Base-by-base conservation (phyloP, 225 moss, liverwort and hornwort genomes). In the Neckera pumila region DNA sequence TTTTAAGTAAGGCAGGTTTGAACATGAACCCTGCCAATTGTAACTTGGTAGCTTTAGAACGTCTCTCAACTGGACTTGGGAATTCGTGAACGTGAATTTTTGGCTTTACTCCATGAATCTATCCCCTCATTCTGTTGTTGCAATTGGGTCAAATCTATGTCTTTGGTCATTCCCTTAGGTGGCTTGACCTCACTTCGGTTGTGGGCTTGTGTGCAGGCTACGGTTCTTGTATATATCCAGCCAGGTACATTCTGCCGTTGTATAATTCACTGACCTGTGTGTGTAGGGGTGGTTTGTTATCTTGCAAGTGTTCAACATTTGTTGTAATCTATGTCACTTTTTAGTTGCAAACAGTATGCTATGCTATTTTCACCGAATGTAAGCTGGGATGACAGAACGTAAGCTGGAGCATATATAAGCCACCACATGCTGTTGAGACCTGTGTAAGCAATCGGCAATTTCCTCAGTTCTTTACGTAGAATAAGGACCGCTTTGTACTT, bases 121-220 rank as follows among this genome's bases (percentile, higher is more conserved):
- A 20, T 47, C 54, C 42, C 28, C 71, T 85, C 16, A 28, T 61
- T 87, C n/a, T 28, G 21, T 30, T 21, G 53, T 26, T 17, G 43
- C 22, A 43, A 45, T 16, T 43, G 33, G 47, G 57, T 21, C 3
- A 59, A 69, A 15, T 75, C 23, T 22, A 9, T 76, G 63, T 72
- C 56, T 64, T 36, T 36, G 30, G 59, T 63, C 53, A 47, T 67
- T 30, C 16, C 14, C 40, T 38, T 27, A 0, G 28, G 79, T 58
- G 79, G 40, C 66, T 80, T 56, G 33, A 30, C 36, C 74, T 79
- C 33, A 86, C 65, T 75, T 83, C 14, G 75, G 56, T 89, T 62
- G 54, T 27, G 73, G 28, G 38, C 67, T 81, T 84, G 47, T 90
- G 89, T 91, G 94, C 92, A 94, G 94, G 94, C 76, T 92, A 94